These are phyloP conservation scores for Penicillium olsonii DNA, from an alignment of 2,329 filamentous ascomycete species.

Conservation along the genomic window DNA sequence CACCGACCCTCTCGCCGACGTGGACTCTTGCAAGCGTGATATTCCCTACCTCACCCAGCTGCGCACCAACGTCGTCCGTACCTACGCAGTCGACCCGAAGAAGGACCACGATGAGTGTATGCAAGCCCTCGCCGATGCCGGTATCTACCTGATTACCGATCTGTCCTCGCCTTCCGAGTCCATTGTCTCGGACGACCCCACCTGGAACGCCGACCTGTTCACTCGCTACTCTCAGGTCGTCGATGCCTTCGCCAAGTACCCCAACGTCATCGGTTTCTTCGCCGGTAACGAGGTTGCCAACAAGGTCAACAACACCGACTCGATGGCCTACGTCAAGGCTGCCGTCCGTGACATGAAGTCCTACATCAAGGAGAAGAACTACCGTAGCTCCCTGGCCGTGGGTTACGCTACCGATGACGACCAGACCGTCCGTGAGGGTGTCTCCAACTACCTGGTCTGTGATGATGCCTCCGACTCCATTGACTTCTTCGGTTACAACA, in stretches of 20 bases:
- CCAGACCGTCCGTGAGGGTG: conserved; percentile 73
- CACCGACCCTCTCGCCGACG: conserved; percentile 79
- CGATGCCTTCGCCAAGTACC: conserved; percentile 77
- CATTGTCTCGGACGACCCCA: conserved; percentile 77
- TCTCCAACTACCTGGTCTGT: conserved; percentile 95
- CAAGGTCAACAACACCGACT: conserved; percentile 80
- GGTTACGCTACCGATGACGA: conserved; percentile 98
- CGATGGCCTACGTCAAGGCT: conserved; percentile 95
- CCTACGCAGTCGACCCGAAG: conserved; percentile 85
- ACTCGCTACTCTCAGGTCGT: conserved; percentile 80
- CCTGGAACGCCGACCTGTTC: conserved; percentile 79
- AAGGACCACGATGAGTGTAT: conserved; percentile 82
- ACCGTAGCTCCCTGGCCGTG: conserved; percentile 74
- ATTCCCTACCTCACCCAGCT: conserved; percentile 77
- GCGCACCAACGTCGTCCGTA: conserved; percentile 88
- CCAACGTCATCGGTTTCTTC: conserved; percentile 95
- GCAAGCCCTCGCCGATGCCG: conserved; percentile 74
- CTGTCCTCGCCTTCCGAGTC: conserved; percentile 77
- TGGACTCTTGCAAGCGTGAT: conserved; percentile 74
- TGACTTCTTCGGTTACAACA: conserved; percentile 99
- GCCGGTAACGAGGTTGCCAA: conserved; percentile 98
- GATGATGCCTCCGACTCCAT: conserved; percentile 67
- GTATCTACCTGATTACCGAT: conserved; percentile 95
- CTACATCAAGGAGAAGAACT: conserved; percentile 80
- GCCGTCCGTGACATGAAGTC: conserved; percentile 94